Evolutionary conservation across 1,284 basidiomycete genomes (phyloP).

Genomic region (Pseudomicrostroma phylloplanum): DNA sequence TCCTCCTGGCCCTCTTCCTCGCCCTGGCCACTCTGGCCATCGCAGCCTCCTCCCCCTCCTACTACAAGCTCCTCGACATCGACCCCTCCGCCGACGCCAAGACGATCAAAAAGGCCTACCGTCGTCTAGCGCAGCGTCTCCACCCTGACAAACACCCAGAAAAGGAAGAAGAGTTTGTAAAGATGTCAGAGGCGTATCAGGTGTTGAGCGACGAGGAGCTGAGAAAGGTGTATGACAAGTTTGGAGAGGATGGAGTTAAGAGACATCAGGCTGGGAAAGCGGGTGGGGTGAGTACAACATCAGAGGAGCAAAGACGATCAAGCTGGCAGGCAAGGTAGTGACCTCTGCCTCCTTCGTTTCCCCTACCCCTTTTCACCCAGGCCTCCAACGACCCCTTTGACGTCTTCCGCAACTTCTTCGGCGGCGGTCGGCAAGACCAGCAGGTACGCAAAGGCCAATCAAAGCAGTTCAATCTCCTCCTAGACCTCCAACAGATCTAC

Average conservation of each 20-base stretch:
- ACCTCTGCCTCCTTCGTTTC: neutral
- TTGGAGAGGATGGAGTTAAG: constrained; percentile 47
- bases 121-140: constrained; percentile 42
- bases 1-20: no score
- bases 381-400: constrained; percentile 43
- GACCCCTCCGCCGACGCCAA: constrained; percentile 35
- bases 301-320: constrained; percentile 1
- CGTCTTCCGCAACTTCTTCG: constrained; percentile 48
- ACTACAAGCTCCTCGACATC: constrained; percentile 46
- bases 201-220: constrained; percentile 38
- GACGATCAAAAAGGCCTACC: constrained; percentile 48
- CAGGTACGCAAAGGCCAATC: constrained; percentile 37
- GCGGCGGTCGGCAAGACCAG: constrained; percentile 25
- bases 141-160: constrained; percentile 50
- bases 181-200: constrained; percentile 52
- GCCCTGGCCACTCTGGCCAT: constrained; percentile 11
- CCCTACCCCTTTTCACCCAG: constrained; percentile 15
- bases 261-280: constrained; percentile 32
- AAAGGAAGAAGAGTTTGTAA: constrained; percentile 50
- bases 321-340: constrained; percentile 15
- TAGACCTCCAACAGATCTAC: constrained; percentile 42
- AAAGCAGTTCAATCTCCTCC: constrained; percentile 43
- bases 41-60: constrained; percentile 35
- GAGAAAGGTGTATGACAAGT: constrained; percentile 44
- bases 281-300: constrained; percentile 6